Evolutionary conservation across 441 rosid species (phyloP), one percentile per base, ranked within the genome.

Genomic region (Dalechampia spathulata): DNA sequence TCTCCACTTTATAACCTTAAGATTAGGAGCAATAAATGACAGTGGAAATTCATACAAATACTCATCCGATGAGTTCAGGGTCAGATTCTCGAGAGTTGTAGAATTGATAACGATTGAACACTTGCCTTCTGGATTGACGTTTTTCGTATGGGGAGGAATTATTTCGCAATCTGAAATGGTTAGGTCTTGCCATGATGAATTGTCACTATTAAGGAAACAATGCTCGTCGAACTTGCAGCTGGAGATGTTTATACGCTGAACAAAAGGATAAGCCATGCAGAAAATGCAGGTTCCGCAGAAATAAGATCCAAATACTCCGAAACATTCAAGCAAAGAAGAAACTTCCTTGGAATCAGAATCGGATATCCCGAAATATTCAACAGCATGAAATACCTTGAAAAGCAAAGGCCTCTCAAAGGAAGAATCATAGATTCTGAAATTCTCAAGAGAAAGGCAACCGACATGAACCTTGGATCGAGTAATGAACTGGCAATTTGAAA

Each of bases 121-220:
- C 30, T 26, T 14, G 8, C 23, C 17, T 21, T 20, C 6, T 7
- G 38, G 12, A 22, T 15, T 46, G 37, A 2, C 1, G 12, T 1
- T 52, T 48, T 38, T 34, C 11, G 1, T 7, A 7, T 49, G 5
- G 11, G 60, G 34, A 37, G 21, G 15, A 30, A 39, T 14, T 4
- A 41, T 3, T 23, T 63, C 53, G 26, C 57, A 64, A 17, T 64
- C 68, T 3, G 58, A 43, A 22, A 64, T 26, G 22, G 46, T 42
- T 5, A 57, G 43, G 13, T 37, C 52, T 42, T 14, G 30, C 36
- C 57, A 34, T 30, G 44, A 34, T 26, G 23, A 36, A 44, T 58
- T 47, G 4, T 64, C 19, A 11, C 45, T 57, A 10, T 37, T 34
- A 42, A 57, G 16, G 20, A 1, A 5, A 40, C 68, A 64, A 15